Base-by-base conservation (phyloP, 2,329 filamentous ascomycete species). In the Colletotrichum godetiae region DNA sequence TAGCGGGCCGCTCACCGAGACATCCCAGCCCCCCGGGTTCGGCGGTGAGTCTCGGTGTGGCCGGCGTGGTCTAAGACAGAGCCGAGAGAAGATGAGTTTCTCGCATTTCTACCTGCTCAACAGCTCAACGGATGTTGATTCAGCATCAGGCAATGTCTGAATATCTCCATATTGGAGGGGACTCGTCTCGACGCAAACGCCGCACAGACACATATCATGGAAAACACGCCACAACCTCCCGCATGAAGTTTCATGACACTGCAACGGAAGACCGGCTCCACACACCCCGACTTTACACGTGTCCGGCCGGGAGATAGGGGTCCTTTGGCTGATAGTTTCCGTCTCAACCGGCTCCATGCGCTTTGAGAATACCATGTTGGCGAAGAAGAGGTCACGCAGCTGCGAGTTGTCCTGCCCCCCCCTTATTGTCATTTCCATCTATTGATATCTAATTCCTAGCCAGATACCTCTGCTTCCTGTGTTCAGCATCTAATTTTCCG, bases 231-330 rank as follows among this genome's bases (percentile, higher is more conserved):
- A 46, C 31, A 22, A 29, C 37, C 59, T 69, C 35, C 52, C 60
- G 53, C 60, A 52, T 24, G 33, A 53, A 59, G 58, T 63, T 68
- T 63, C 58, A 49, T 49, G 42, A 49, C 42, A 49, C 42, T 49
- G 19, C 42, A 49, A n/a, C 19, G 42, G 42, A 49, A 46, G 55
- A 33, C 15, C 22, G 31, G 27, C 49, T 12, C 42, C 42, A 49
- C 42, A 49, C 42, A 68, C 29, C 37, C 37, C 66, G 22, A 62
- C 3, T 15, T 56, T 35, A 53, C 15, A 33, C 15, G 15, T n/a
- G 24, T 46, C 15, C 15, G n/a, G 12, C 8, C 46, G 3, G 42
- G 7, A 4, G 19, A n/a, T 10, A 49, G 7, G 42, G 7, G 3
- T 8, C 42, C 42, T 49, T 46, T 49, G 42, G 8, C 42, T n/a